Evolutionary conservation across 306 rosid species (phyloP), one percentile per base, ranked within the genome.

Genomic region (Gynostemma pentaphyllum): DNA sequence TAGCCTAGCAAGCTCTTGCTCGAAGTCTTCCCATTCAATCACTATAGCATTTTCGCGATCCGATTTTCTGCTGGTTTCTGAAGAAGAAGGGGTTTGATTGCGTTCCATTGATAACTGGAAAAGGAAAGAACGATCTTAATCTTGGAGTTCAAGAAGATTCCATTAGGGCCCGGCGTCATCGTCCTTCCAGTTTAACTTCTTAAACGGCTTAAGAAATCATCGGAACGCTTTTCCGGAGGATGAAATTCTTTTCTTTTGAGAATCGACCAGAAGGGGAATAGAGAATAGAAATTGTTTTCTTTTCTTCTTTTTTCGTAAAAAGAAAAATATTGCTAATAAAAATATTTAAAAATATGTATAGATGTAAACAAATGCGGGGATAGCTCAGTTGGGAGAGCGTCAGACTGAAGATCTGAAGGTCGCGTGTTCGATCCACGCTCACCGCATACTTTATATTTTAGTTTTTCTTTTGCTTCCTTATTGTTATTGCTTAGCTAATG

Each of bases 11-110:
- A 88, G 87, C 68, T 88, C 95, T 28, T 84, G 90, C 70, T 92
- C 85, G 70, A 82, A 86, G 42, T 86, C 96, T 72, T 88, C 96
- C 95, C 99, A 92, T 71, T 84, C 74, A 40, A 88, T 76, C 9
- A 82, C 79, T 70, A 75, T 79, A 49, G 67, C 64, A 68, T 79
- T 73, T 37, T 84, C 79, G 13, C 69, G 84, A 86, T 79, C 84
- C 70, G 69, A 66, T 0, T 67, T 34, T 47, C 50, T 68, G 61
- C 29, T 54, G 46, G 67, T 45, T n/a, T 48, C 74, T 51, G 70
- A 66, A 47, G 82, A 51, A 22, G 37, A 30, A 21, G 13, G 45
- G 45, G 66, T 27, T 56, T 65, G 70, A 53, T 68, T 47, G 66
- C 53, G 75, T 75, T 85, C 96, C 96, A 91, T 91, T 40, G 64